phyloP scores from a whole-genome alignment of 495 filamentous ascomycete species.

The Podospora tetraspora region DNA sequence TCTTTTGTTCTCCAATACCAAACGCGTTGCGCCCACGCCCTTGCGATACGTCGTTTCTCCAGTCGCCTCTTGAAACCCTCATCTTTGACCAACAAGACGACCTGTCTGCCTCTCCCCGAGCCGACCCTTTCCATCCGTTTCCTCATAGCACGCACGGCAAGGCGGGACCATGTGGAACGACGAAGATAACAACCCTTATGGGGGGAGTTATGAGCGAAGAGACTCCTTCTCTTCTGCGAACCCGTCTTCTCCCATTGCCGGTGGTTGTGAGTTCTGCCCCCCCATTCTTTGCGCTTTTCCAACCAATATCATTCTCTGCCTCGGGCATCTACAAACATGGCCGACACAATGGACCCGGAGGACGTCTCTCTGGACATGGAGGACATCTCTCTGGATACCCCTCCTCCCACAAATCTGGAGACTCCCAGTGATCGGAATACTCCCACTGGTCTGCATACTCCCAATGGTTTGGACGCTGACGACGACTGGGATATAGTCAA shows the following conservation, averaged over 20 bases:
- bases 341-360: conserved; percentile 31
- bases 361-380: conserved; percentile 15
- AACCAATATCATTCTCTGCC: neutral
- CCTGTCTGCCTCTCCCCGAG: neutral
- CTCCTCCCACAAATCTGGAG: too few species aligned
- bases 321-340: conserved; percentile 20
- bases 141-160: neutral
- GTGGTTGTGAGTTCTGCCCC: conserved; percentile 39
- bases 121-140: neutral
- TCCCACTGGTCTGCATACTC: neutral
- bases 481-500: conserved; percentile 45
- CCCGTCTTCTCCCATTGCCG: conserved; percentile 56
- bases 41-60: neutral
- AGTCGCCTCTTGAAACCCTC: neutral
- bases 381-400: too few species aligned
- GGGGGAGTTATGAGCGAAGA: conserved; percentile 73
- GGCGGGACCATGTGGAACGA: conserved; percentile 68
- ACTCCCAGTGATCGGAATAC: too few species aligned
- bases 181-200: conserved; percentile 89
- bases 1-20: neutral
- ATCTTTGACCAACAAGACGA: neutral
- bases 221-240: conserved; percentile 67
- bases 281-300: neutral
- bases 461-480: conserved; percentile 19
- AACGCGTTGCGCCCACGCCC: neutral